Percentiles rank a stretch among this genome's conserved stretches.
phyloP scores from a whole-genome alignment of 257 asterid genomes.

The Orobanche coerulescens region DNA sequence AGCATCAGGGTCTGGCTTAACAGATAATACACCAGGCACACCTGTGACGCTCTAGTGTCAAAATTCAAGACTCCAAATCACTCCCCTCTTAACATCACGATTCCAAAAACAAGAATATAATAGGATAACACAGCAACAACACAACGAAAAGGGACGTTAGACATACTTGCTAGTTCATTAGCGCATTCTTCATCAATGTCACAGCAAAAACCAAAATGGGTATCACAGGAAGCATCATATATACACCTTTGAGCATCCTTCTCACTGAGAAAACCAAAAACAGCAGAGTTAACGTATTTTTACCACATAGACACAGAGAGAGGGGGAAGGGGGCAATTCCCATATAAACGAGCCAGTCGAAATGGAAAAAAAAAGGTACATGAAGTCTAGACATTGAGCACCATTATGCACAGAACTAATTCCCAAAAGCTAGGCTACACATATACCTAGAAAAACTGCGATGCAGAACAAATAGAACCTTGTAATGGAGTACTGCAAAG shows the following conservation, averaged over 20 bases:
- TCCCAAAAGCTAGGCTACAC: background rate
- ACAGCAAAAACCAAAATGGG: conserved; percentile 78
- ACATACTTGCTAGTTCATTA: conserved; percentile 50
- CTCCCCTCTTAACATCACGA: background rate
- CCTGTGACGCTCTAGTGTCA: conserved; percentile 31
- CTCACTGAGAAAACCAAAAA: conserved; percentile 38
- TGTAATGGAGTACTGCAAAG: too few relatives aligned
- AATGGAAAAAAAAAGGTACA: background rate
- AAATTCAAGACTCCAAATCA: conserved; percentile 1
- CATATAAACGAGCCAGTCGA: background rate
- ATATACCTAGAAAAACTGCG: too few relatives aligned
- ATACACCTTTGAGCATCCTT: conserved; percentile 79
- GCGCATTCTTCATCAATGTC: conserved; percentile 63
- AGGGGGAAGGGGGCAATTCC: background rate
- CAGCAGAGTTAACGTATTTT: conserved; percentile 1
- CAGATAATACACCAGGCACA: conserved; percentile 52
- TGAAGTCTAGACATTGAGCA: background rate
- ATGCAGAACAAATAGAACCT: too few relatives aligned
- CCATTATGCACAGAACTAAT: background rate
- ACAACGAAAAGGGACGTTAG: too few relatives aligned
- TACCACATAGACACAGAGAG: too few relatives aligned
- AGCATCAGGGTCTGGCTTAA: conserved; percentile 62
- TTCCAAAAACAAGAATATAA: background rate
- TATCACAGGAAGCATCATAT: conserved; percentile 60
- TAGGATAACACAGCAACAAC: conserved; percentile 10